These are phyloP conservation scores for Luvunga scandens DNA, from an alignment of 345 rosid genomes.

Conservation along the genomic window DNA sequence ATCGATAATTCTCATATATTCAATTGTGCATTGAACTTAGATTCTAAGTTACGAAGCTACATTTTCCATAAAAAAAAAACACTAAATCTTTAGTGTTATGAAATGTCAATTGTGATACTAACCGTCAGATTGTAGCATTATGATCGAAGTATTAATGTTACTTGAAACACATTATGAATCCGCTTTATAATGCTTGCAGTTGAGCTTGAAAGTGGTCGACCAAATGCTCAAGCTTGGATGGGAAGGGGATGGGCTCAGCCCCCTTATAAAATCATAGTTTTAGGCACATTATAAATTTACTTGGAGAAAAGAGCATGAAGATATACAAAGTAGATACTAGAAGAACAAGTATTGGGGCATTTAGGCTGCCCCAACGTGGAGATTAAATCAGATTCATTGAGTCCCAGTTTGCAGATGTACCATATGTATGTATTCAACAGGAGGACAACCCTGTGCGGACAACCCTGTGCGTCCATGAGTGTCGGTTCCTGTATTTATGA, in stretches of 20 bases:
- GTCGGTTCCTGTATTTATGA: background rate
- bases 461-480: background rate
- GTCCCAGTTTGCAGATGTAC: slow-evolving; percentile 20
- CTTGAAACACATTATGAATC: background rate
- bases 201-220: slow-evolving; percentile 89
- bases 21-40: background rate
- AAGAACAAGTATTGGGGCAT: background rate
- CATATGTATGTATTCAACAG: slow-evolving; percentile 16
- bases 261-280: slow-evolving; percentile 47
- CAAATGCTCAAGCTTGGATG: slow-evolving; percentile 98
- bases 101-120: background rate
- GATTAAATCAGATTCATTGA: background rate
- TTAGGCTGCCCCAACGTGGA: slow-evolving; percentile 10
- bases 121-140: no score
- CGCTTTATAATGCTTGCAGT: slow-evolving; percentile 41
- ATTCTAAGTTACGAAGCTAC: background rate
- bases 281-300: slow-evolving; percentile 18
- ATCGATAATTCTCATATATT: background rate
- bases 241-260: slow-evolving; percentile 84
- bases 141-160: background rate
- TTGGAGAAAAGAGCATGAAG: slow-evolving; percentile 6
- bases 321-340: slow-evolving; percentile 7
- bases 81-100: background rate
- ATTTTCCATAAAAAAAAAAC: background rate
- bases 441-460: background rate